Evolutionary conservation across 2,329 filamentous ascomycete species (phyloP).

Genomic region (Aspergillus fijiensis): DNA sequence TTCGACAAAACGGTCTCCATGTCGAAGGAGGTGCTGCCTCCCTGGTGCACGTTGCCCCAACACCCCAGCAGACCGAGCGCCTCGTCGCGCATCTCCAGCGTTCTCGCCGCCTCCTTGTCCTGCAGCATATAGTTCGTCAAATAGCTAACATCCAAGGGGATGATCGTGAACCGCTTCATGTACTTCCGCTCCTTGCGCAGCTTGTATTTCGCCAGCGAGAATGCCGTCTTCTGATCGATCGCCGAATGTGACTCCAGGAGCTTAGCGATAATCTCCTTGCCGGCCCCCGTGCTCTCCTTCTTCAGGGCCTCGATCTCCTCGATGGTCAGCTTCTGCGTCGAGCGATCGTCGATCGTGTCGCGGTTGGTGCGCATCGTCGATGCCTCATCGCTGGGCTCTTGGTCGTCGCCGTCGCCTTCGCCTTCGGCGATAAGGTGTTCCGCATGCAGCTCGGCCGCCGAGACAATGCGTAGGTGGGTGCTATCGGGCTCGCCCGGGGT

Average conservation of each 20-base stretch:
- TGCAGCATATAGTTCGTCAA: conserved; percentile 75
- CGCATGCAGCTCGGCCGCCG: conserved; percentile 77
- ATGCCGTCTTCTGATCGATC: conserved; percentile 90
- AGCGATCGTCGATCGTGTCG: conserved; percentile 61
- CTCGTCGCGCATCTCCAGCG: conserved; percentile 85
- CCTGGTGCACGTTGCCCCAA: conserved; percentile 86
- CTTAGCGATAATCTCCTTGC: conserved; percentile 88
- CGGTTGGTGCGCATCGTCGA: conserved; percentile 62
- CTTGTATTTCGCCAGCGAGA: conserved; percentile 94
- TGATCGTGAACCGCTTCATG: conserved; percentile 77
- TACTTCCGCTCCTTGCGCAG: conserved; percentile 93
- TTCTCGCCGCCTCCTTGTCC: conserved; percentile 75
- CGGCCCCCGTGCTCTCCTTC: conserved; percentile 70
- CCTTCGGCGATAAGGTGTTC: conserved; percentile 63
- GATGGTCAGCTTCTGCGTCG: conserved; percentile 72
- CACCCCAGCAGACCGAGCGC: conserved; percentile 76
- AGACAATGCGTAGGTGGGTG: conserved; percentile 70
- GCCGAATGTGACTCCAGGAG: conserved; percentile 85
- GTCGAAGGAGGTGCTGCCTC: conserved; percentile 41
- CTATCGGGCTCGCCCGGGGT: conserved; percentile 63
- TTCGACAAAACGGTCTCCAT: conserved; percentile 22
- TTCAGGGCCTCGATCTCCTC: conserved; percentile 72
- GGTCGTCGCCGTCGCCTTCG: conserved; percentile 39
- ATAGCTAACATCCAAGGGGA: conserved; percentile 77
- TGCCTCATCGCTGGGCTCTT: conserved; percentile 34